Evolutionary conservation across 108 stramenopile species (phyloP), one percentile per base, ranked within the genome.

Genomic region (Fragilaria crotonensis): DNA sequence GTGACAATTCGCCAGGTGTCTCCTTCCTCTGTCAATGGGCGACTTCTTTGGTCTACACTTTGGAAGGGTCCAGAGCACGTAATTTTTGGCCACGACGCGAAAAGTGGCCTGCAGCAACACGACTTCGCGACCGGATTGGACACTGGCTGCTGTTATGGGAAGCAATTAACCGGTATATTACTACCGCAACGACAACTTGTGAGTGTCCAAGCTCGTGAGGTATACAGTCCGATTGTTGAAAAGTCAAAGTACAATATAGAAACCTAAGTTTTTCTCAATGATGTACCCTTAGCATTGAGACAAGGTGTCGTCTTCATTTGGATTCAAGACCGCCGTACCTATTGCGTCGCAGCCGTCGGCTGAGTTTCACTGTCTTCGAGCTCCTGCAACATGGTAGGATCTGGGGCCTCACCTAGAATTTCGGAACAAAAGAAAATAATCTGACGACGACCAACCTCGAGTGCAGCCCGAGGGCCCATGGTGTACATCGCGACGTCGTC

Each of bases 31-130:
- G n/a, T n/a, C n/a, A n/a, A n/a, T n/a, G n/a, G 23, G 45, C n/a
- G n/a, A n/a, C n/a, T n/a, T n/a, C n/a, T 76, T 5, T 83, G 81
- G 81, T 81, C 81, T 7, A 57, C 46, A 19, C 65, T 57, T 18
- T 87, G 85, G 85, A 57, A 58, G 5, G 80, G 80, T 19, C 75
- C 80, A 0, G 59, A 79, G 29, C 66, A 53, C 23, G 85, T 93
- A 0, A 75, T 89, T 30, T 96, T 96, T 73, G 95, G 95, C 2
- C 95, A 96, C 62, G 93, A 96, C 68, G 95, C 95, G 30, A 65
- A 65, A 52, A 64, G 93, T 27, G 90, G 90, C 31, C 56, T 94
- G 31, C 92, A 94, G 52, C 31, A 52, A 33, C 66, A 78, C 62
- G 41, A 44, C 14, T 50, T 14, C 52, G 91, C 91, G 33, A 84